Base-by-base conservation (phyloP, 257 asterid species). In the Salvia splendens region DNA sequence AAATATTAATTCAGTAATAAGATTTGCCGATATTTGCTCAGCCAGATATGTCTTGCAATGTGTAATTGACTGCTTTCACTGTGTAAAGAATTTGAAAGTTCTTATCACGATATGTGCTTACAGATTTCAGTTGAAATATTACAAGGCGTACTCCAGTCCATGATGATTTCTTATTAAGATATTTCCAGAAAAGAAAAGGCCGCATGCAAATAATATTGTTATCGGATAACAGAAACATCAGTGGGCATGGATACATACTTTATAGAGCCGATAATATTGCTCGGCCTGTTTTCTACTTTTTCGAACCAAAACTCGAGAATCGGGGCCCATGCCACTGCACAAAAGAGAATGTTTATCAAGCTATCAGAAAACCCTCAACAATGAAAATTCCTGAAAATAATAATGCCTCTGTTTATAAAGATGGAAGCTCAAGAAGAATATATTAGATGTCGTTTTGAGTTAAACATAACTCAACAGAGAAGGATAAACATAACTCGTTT, bases 261-360 rank as follows among this genome's bases (percentile, higher is more conserved):
- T 94, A 72, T 94, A 94, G 11, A 94, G 87, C 38, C 93, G 87
- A 58, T 82, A 85, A 71, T 94, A 94, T 74, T 88, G 95, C 83
- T 94, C 99, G 12, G 99, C 96, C 67, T 91, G 97, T 78, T 94
- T 94, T 81, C 97, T 88, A 75, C 99, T 94, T 87, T 94, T 94
- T 16, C 97, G 85, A 61, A 94, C 96, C 85, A 94, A 83, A 75
- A 94, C 99, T 63, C 99, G 87, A 69, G 95, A 91, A 82, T 94
- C 99, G 69, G 99, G 99, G 12, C 99, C 99, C 99, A 94, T 94
- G 65, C 99, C 99, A 74, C 99, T 94, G 95, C 87, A 85, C 51
- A 70, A 64, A 78, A 20, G 41, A 74, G 38, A 55, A 24, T 24
- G 47, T 11, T 57, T 5, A 65, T 56, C 54, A 75, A 10, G 2